Conservation (phyloP, 345 rosid species). For the Corchorus capsularis region DNA sequence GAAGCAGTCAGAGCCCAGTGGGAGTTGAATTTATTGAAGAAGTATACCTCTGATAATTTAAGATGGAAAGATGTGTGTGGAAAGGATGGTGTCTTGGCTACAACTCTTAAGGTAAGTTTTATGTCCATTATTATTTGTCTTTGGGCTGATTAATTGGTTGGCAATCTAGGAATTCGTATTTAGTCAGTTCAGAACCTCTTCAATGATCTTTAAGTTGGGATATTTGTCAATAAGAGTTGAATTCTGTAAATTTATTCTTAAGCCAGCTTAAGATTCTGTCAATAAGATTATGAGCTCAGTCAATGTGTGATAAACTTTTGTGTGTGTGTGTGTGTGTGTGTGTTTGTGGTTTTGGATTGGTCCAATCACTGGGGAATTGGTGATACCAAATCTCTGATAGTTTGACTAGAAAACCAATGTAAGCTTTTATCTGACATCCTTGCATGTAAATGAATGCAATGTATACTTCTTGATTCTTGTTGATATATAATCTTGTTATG, state of each 20-base stretch:
- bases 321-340: neutral
- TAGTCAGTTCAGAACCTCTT: conserved; percentile 8
- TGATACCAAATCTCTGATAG: conserved; percentile 1
- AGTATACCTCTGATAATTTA: conserved; percentile 66
- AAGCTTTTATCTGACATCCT: neutral
- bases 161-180: neutral
- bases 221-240: neutral
- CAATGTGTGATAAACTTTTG: neutral
- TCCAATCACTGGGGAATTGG: conserved; percentile 5
- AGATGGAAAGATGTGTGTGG: conserved; percentile 89
- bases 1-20: conserved; percentile 97
- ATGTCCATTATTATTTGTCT: conserved; percentile 19
- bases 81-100: conserved; percentile 78
- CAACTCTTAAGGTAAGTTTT: conserved; percentile 76
- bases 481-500: neutral
- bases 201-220: neutral
- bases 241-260: neutral
- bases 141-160: neutral
- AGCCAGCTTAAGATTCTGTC: too few relatives aligned
- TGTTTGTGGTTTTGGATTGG: conserved; percentile 1
- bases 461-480: neutral
- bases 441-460: neutral
- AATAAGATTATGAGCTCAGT: neutral
- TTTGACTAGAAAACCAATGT: neutral
- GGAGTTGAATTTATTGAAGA: conserved; percentile 90